Base-by-base conservation (phyloP, 1,284 basidiomycete species). In the Nidula niveotomentosa region DNA sequence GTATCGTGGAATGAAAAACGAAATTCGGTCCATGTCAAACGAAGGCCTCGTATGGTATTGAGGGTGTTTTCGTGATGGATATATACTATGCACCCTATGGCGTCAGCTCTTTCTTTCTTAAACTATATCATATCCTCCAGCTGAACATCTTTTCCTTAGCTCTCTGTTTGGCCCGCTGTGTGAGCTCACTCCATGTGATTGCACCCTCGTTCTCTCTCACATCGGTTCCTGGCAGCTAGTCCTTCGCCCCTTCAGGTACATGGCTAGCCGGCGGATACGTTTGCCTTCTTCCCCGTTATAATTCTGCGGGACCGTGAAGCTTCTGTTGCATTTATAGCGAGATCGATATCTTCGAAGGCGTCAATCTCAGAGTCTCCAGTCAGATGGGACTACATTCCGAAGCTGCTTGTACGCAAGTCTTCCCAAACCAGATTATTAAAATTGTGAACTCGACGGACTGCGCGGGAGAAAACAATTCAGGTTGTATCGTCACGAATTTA, bases 291-390 rank as follows among this genome's bases (percentile, higher is more conserved):
- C 23, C 23, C 23, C 23, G 23, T 23, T 23, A 23, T 23, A 23
- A 23, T 2, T 23, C 4, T 23, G 23, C 23, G 23, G 23, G 23
- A 23, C 23, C 23, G 23, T 23, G 23, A 23, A 2, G 23, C 23
- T 23, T 23, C 23, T 23, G 23, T 23, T 23, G 23, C 23, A 23
- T 13, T 37, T 10, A 23, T 36, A 74, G 77, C 37, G 86, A 88
- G 65, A 89, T 90, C 58, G 89, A 93, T 68, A 88, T 86, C 4
- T 84, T 91, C 59, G 90, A 93, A 68, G 85, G 83, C 43, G 83
- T 90, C 53, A 91, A 93, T 68, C 72, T 81, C 56, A 76, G 77
- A 48, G 77, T 72, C 6, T 71, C 75, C 55, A 86, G 85, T 59
- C 83, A 86, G 65, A 86, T 89, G 81, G 80, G 83, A 1, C 70